A percentile compares a stretch with the other conserved stretches of the same genome.
phyloP scores from a whole-genome alignment of 768 basidiomycete genomes.

The Leccinellum albellum region DNA sequence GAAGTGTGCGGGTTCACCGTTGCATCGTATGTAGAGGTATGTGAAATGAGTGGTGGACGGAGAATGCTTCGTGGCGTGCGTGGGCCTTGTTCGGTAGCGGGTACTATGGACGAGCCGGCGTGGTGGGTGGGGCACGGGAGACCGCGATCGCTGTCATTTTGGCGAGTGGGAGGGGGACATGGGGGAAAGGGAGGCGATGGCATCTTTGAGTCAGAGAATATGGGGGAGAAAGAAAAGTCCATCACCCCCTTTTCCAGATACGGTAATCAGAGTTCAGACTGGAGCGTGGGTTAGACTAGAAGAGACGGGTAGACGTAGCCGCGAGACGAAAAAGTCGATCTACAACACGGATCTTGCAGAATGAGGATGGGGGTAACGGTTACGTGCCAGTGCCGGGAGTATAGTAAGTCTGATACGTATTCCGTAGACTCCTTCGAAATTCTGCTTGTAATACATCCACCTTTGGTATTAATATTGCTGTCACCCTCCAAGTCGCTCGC shows the following conservation, averaged over 20 bases:
- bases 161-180: constrained; percentile 6
- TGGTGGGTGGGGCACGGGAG: neutral
- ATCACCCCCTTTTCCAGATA: neutral
- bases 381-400: too few relatives aligned
- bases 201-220: constrained; percentile 9
- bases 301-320: constrained; percentile 6
- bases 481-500: too few relatives aligned
- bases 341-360: neutral
- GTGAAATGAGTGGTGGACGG: constrained; percentile 8
- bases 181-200: too few relatives aligned
- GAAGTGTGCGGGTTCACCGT: neutral
- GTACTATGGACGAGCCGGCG: neutral
- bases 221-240: neutral
- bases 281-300: too few relatives aligned
- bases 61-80: constrained; percentile 17
- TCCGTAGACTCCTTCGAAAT: too few relatives aligned
- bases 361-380: too few relatives aligned
- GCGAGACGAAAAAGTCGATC: constrained; percentile 2
- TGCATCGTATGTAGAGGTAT: constrained; percentile 1
- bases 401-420: too few relatives aligned
- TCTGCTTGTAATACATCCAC: too few relatives aligned
- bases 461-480: too few relatives aligned
- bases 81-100: neutral
- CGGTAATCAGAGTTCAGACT: constrained; percentile 8
- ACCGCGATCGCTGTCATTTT: neutral